A percentile compares a stretch with the other conserved stretches of the same genome.
Conservation (phyloP, 2,329 filamentous ascomycete genomes). For the Chaetomiaceae sp. region DNA sequence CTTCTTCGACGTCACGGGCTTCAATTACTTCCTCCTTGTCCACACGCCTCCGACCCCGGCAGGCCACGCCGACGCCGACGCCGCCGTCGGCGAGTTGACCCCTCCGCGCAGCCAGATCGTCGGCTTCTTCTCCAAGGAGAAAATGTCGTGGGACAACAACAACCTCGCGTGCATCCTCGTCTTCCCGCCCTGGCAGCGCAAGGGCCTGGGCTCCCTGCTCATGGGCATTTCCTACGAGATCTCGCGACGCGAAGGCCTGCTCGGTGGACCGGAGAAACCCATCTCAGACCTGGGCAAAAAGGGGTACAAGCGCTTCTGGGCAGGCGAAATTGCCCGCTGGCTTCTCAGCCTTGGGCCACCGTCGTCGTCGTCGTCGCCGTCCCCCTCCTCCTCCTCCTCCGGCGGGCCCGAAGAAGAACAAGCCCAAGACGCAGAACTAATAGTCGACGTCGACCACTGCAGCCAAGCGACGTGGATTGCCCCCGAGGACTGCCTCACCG, state of each 20-base stretch:
- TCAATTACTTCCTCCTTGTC: conserved; percentile 90
- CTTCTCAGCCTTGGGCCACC: conserved; percentile 42
- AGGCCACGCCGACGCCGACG: neutral
- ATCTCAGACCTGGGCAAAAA: conserved; percentile 79
- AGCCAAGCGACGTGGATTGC: conserved; percentile 78
- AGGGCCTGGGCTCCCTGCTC: conserved; percentile 79
- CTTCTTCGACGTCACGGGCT: conserved; percentile 92
- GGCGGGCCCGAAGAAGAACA: neutral
- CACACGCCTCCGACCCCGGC: conserved; percentile 53
- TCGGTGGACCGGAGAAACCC: conserved; percentile 92
- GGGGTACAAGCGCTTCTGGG: conserved; percentile 84
- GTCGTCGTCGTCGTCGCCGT: conserved; percentile 26
- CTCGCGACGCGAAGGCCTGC: conserved; percentile 72
- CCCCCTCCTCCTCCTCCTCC: too few relatives aligned
- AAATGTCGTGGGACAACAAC: conserved; percentile 98
- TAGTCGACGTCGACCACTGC: conserved; percentile 66
- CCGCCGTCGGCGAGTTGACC: conserved; percentile 10
- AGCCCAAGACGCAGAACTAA: conserved; percentile 36
- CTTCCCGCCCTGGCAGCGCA: conserved; percentile 92
- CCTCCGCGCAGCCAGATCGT: conserved; percentile 55
- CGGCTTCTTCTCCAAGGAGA: conserved; percentile 99
- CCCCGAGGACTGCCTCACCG: conserved; percentile 73
- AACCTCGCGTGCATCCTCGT: conserved; percentile 95
- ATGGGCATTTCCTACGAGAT: conserved; percentile 95
- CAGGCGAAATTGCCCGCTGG: conserved; percentile 74